Base-by-base conservation (phyloP, 139 green algal species). In the Micractinium sp. region DNA sequence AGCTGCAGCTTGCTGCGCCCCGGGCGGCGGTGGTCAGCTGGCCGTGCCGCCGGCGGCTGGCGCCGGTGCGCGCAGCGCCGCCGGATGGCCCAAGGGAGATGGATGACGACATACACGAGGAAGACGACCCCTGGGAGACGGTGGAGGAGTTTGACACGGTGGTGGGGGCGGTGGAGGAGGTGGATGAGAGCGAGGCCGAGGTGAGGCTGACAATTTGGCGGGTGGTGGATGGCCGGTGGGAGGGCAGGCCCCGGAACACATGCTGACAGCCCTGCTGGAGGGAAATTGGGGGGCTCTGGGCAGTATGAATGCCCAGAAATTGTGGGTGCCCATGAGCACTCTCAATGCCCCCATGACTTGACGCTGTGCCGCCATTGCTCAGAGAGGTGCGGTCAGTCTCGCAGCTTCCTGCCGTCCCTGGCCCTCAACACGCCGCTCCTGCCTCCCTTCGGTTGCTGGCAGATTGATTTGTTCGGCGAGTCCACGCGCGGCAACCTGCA, bases 401-500 rank as follows among this genome's bases (percentile, higher is more conserved):
- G 1, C 67, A 35, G 12, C 31, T 18, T 33, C 25, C 14, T 33
- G 67, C 22, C n/a, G n/a, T n/a, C n/a, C n/a, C 67, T 1, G 25
- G 1, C 31, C 41, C 78, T 39, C 15, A 69, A 25, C 78, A 18
- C 9, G 36, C 41, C 79, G 9, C 79, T 36, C 79, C n/a, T 25
- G 0, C n/a, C 47, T 14, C 22, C 53, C 78, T 27, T 3, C 14
- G 29, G 23, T 31, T 23, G 25, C 19, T 67, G 12, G 56, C 90
- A 97, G 93, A 91, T 97, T n/a, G 95, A 97, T 90, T 93, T 94
- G 31, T 93, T 97, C 66, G 94, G 95, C 3, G 95, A 97, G 81
- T 93, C 75, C 60, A 97, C 95, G 2, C 91, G 90, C 41, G 95
- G 95, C 77, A 96, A 97, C 90, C 91, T 97, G 86, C 95, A 96